These are phyloP conservation scores for Mariannaea elegans DNA, from an alignment of 2,329 filamentous ascomycete species.

Conservation along the genomic window DNA sequence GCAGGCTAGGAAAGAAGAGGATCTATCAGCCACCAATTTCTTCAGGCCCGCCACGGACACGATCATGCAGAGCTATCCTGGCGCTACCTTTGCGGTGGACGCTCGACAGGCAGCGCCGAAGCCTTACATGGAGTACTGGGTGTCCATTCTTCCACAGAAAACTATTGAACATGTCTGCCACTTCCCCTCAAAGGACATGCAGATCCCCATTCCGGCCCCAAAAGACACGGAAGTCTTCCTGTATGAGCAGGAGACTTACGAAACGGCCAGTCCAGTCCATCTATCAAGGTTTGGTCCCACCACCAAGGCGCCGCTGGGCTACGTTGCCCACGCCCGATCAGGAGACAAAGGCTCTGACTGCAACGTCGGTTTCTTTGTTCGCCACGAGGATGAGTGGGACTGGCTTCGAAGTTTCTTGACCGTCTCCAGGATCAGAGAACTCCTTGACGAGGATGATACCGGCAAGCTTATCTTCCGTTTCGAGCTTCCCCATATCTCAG, in stretches of 20 bases:
- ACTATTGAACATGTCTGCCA: conserved; percentile 28
- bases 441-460: background rate
- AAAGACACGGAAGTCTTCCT: conserved; percentile 26
- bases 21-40: background rate
- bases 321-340: conserved; percentile 35
- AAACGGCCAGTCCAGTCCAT: conserved; percentile 24
- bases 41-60: conserved; percentile 37
- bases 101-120: conserved; percentile 44
- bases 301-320: conserved; percentile 34
- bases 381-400: background rate
- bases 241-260: conserved; percentile 30
- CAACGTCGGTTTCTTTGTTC: conserved; percentile 2
- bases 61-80: conserved; percentile 53
- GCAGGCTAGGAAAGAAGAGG: conserved; percentile 46
- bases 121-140: conserved; percentile 13
- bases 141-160: conserved; percentile 33
- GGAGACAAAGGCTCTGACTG: conserved; percentile 22
- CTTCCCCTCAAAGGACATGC: conserved; percentile 19
- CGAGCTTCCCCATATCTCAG: background rate
- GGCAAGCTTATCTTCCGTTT: conserved; percentile 2
- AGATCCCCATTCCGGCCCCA: conserved; percentile 25
- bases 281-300: conserved; percentile 27
- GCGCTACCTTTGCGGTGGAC: conserved; percentile 50
- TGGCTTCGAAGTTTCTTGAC: conserved; percentile 4
- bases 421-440: background rate